phyloP scores from a whole-genome alignment of 1,284 basidiomycete genomes.

The Fomitopsis palustris region DNA sequence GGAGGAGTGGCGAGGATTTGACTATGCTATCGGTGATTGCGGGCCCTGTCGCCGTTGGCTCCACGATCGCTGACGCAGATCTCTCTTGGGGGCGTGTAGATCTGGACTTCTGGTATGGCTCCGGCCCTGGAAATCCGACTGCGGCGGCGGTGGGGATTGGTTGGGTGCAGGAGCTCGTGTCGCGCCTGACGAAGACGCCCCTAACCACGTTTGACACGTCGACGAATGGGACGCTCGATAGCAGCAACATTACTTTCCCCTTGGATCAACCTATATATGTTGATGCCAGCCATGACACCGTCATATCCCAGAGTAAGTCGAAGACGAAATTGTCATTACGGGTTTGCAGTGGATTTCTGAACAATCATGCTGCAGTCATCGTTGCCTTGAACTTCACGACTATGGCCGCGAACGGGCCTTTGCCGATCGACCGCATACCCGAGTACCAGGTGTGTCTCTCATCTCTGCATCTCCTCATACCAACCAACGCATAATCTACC shows the following conservation, averaged over 20 bases:
- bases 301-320: constrained; percentile 36
- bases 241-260: constrained; percentile 53
- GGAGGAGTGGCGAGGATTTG: constrained; percentile 63
- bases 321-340: background rate
- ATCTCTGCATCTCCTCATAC: background rate
- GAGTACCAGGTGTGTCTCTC: constrained; percentile 38
- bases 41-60: background rate
- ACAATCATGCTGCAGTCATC: constrained; percentile 34
- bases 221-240: constrained; percentile 54
- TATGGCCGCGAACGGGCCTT: constrained; percentile 49
- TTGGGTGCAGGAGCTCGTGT: constrained; percentile 54
- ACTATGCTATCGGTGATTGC: constrained; percentile 43
- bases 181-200: constrained; percentile 45
- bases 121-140: constrained; percentile 51
- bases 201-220: constrained; percentile 50
- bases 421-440: constrained; percentile 57
- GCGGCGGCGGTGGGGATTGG: constrained; percentile 59
- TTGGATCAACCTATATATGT: constrained; percentile 57
- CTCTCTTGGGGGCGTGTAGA: constrained; percentile 27
- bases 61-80: background rate
- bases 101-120: constrained; percentile 49
- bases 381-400: constrained; percentile 61
- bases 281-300: constrained; percentile 50
- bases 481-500: no score
- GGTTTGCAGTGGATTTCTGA: background rate